These are phyloP conservation scores for Sclerotinia trifoliorum DNA, from an alignment of 2,329 filamentous ascomycete genomes.

Conservation along the genomic window DNA sequence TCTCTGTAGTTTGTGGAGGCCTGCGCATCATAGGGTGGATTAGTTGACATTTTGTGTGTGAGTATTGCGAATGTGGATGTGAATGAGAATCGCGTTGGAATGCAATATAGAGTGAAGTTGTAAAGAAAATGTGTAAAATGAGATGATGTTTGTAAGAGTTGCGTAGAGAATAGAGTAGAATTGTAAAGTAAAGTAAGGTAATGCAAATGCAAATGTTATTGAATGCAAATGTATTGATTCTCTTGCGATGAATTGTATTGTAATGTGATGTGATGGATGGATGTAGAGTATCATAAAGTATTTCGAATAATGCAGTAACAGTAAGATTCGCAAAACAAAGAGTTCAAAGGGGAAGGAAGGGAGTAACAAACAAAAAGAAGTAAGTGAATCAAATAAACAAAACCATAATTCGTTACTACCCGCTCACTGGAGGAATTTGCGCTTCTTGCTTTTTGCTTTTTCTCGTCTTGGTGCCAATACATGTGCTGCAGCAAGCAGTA, in stretches of 20 bases:
- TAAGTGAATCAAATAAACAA: neutral
- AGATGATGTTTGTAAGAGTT: neutral
- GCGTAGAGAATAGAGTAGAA: neutral
- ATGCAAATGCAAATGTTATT: neutral
- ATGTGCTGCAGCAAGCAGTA: neutral
- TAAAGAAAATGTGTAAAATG: neutral
- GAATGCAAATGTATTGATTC: neutral
- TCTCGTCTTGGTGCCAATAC: neutral
- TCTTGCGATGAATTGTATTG: neutral
- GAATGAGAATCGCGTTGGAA: neutral
- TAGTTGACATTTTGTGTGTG: slow-evolving; percentile 30
- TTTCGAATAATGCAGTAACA: neutral
- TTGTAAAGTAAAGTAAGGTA: neutral
- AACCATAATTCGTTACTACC: neutral
- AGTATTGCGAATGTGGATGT: neutral
- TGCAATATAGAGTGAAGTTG: neutral
- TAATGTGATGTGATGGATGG: neutral
- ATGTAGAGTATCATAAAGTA: neutral
- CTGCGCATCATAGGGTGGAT: slow-evolving; percentile 46
- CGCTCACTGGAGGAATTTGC: neutral
- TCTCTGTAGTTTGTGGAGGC: slow-evolving; percentile 99
- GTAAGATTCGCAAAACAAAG: neutral
- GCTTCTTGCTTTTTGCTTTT: neutral
- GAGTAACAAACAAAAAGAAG: neutral
- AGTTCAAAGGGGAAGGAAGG: neutral